Base-by-base conservation (phyloP, 768 basidiomycete species). In the Phanerochaete carnosa region DNA sequence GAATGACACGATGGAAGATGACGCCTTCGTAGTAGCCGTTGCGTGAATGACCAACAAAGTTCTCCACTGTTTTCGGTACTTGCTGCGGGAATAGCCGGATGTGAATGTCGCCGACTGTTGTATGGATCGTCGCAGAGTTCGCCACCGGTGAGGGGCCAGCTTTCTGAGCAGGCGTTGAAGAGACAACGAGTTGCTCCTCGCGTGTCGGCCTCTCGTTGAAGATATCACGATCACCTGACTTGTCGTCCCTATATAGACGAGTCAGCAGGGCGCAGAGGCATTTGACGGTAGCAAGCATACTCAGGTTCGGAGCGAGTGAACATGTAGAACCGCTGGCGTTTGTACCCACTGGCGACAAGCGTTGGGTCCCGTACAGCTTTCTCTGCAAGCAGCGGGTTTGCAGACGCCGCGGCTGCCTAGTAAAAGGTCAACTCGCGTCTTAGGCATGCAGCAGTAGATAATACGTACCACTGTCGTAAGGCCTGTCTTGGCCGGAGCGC, bases 161-260 rank as follows among this genome's bases (percentile, higher is more conserved):
- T 66, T 74, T 76, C 22, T 71, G 61, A 13, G 80, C 72, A 16
- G 81, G 74, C 3, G 83, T 79, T 1, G 89, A 79, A 8, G 88
- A 73, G 2, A 94, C 94, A 51, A 95, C 85, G 30, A 85, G 89
- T 72, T 94, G 95, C 69, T 99, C 97, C 71, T 98, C 97, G 54
- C 95, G 84, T 0, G 96, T 98, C 2, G 97, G 97, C 49, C 90
- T 84, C 75, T 99, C 97, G 73, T 99, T 99, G 84, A 98, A 98
- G 57, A 99, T 88, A 66, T 99, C 97, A 59, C 97, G 88, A 64
- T 98, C 96, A 30, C 86, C 86, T 1, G 85, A 84, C 74, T 92
- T 95, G 70, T 81, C 87, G 65, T 95, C 93, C 72, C 92, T 95
- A 25, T 25, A 51, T 47, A 46, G 51, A 43, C 26, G 32, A 35